These are phyloP conservation scores for Komagataella pseudopastoris DNA, from an alignment of 805 yeast genomes.

Conservation along the genomic window DNA sequence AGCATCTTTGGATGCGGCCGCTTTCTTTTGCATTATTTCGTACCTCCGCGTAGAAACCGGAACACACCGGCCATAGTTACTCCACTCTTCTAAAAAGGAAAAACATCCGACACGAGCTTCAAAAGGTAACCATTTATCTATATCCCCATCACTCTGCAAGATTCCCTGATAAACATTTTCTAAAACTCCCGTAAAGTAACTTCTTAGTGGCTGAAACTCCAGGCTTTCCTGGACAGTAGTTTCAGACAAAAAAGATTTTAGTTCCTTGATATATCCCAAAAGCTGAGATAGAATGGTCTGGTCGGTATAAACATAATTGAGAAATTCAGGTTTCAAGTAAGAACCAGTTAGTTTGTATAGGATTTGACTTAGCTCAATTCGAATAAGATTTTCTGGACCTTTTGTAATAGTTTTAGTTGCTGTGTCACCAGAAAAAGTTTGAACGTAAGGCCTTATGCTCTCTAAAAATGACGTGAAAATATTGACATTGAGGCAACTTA, in stretches of 20 bases:
- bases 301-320: conserved; percentile 37
- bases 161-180: conserved; percentile 58
- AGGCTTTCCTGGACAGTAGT: conserved; percentile 49
- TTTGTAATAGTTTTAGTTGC: conserved; percentile 14
- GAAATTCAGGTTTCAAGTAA: conserved; percentile 31
- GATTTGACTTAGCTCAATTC: conserved; percentile 72
- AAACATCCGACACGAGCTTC: conserved; percentile 77
- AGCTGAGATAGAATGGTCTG: conserved; percentile 56
- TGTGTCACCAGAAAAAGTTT: conserved; percentile 38
- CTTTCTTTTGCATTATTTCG: conserved; percentile 32
- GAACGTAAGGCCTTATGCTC: conserved; percentile 48
- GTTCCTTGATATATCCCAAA: conserved; percentile 44
- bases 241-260: conserved; percentile 35
- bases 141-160: conserved; percentile 22
- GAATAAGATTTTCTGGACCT: conserved; percentile 26
- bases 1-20: conserved; percentile 19
- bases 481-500: conserved; percentile 83
- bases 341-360: conserved; percentile 54
- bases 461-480: conserved; percentile 75
- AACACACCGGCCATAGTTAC: conserved; percentile 69
- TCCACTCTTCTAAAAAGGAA: conserved; percentile 83
- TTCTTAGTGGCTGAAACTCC: conserved; percentile 63
- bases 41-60: conserved; percentile 56
- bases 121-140: conserved; percentile 63
- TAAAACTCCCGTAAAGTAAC: conserved; percentile 73